Percentiles rank a stretch among this genome's conserved stretches.
phyloP scores from a whole-genome alignment of 2,329 filamentous ascomycete species.

The Cladosporium sp. region DNA sequence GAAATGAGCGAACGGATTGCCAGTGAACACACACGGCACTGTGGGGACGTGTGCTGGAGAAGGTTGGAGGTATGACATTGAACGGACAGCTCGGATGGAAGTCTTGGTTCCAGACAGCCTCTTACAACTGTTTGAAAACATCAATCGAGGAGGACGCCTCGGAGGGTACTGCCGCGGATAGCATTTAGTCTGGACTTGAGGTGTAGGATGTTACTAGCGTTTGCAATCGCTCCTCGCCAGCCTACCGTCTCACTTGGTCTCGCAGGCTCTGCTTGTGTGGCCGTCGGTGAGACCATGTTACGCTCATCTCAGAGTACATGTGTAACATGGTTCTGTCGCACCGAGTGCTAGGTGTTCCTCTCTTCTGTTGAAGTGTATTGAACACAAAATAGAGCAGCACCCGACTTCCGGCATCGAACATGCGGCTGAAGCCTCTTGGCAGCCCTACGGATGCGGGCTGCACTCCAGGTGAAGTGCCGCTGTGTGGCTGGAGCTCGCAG shows the following conservation, averaged over 20 bases:
- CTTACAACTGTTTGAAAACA: background rate
- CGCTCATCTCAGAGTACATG: background rate
- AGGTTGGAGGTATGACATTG: background rate
- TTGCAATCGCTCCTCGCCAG: background rate
- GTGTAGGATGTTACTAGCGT: background rate
- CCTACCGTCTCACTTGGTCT: background rate
- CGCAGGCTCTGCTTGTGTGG: background rate
- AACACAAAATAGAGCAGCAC: background rate
- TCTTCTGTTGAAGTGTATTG: background rate
- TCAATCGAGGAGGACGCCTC: background rate
- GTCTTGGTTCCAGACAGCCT: background rate
- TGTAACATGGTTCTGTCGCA: background rate
- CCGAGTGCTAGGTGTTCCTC: background rate
- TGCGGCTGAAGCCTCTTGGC: background rate
- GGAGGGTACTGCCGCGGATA: background rate
- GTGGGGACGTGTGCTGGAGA: conserved; percentile 4
- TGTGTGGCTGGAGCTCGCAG: conserved; percentile 4
- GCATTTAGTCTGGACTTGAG: background rate
- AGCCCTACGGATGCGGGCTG: background rate
- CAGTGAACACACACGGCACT: background rate
- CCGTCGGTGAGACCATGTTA: background rate
- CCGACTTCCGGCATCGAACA: background rate
- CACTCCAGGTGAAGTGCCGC: background rate
- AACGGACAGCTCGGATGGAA: background rate
- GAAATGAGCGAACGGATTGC: background rate